Conservation (phyloP, 768 basidiomycete species). For the Chalciporus piperatus region DNA sequence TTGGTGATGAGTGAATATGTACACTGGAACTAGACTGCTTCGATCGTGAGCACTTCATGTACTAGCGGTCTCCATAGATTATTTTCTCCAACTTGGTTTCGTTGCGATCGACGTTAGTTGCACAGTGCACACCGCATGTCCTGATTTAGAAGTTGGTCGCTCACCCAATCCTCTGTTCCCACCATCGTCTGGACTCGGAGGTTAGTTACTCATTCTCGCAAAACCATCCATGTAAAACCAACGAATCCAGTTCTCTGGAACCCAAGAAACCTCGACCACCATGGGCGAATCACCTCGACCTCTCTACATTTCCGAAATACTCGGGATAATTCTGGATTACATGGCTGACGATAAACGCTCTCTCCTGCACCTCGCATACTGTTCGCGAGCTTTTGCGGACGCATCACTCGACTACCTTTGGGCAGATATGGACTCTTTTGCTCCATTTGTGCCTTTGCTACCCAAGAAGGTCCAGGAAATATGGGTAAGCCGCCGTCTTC, state of each 20-base stretch:
- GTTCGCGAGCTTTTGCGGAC: constrained; percentile 9
- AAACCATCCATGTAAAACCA: no score
- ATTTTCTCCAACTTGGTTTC: no score
- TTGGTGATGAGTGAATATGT: no score
- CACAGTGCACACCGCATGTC: no score
- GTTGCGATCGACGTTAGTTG: no score
- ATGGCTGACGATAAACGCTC: constrained; percentile 10
- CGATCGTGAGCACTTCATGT: no score
- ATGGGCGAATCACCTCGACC: constrained; percentile 2
- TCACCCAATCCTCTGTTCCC: no score
- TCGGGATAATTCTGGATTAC: constrained; percentile 10
- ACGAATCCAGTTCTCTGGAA: no score
- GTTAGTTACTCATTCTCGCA: no score
- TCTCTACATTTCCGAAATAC: constrained; percentile 16
- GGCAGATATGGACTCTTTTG: constrained; percentile 19
- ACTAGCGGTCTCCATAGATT: no score
- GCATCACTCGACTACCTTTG: constrained; percentile 16
- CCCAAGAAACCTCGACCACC: neutral
- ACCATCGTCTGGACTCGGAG: no score
- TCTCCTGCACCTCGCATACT: constrained; percentile 8
- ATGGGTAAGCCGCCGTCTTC: constrained; percentile 5
- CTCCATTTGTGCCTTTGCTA: constrained; percentile 14
- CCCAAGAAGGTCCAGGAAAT: constrained; percentile 8
- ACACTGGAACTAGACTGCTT: no score
- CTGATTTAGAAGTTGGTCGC: neutral